Base-by-base conservation (phyloP, 768 basidiomycete species). In the Agaricus bisporus region DNA sequence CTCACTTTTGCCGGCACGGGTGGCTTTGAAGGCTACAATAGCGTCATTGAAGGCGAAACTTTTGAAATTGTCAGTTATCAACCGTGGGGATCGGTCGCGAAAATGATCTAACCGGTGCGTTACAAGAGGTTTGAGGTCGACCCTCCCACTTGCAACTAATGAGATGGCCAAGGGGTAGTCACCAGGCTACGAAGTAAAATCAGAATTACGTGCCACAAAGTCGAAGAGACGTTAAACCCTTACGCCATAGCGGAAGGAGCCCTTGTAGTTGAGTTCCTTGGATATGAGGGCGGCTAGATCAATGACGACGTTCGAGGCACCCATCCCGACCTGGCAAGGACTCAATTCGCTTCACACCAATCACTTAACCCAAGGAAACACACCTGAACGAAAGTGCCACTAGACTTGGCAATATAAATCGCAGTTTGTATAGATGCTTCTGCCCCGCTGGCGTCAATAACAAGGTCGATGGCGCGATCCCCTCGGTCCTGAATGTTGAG, bases 161-260 rank as follows among this genome's bases (percentile, higher is more conserved):
- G 86, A 81, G 60, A 98, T 88, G 14, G 93, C 88, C 55, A 91
- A 77, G 22, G 81, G 80, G 66, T 95, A 97, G 65, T 88, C 86
- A 11, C 91, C 93, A 39, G 91, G 82, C 86, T 89, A 60, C 20
- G 46, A 37, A 39, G 10, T 54, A 43, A 32, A 20, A 42, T 49
- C 28, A 54, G 41, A 25, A 25, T 51, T 36, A 41, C 29, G 14
- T 49, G 48, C n/a, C n/a, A 32, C 25, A 17, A 22, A 54, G 22
- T 22, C 2, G 4, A 39, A 41, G 26, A 51, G 1, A n/a, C 36
- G 37, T 8, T 4, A 41, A 55, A 0, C 10, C 72, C 80, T 54
- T 66, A 89, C 82, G 14, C 83, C 88, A 61, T 88, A 95, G 61
- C 95, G 84, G 86, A 97, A 97, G n/a, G 89, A 91, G 36, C 94